These are phyloP conservation scores for Colletotrichum spinosum DNA, from an alignment of 2,329 filamentous ascomycete species.

Conservation along the genomic window DNA sequence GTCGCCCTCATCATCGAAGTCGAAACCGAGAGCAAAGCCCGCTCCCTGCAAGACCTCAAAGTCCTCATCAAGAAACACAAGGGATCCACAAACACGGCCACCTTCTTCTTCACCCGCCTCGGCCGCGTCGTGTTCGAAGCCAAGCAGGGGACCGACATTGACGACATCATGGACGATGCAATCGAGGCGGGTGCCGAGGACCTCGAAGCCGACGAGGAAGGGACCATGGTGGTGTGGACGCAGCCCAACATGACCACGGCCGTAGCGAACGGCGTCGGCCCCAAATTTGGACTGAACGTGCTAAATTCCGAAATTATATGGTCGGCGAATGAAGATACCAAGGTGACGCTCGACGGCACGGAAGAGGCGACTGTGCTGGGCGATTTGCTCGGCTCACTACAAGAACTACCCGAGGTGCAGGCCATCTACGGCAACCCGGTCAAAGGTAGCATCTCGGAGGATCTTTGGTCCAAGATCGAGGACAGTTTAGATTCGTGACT, in stretches of 20 bases:
- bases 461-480: constrained; percentile 65
- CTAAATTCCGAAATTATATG: constrained; percentile 85
- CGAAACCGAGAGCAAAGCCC: constrained; percentile 84
- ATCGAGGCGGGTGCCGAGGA: constrained; percentile 88
- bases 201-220: constrained; percentile 58
- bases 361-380: constrained; percentile 68
- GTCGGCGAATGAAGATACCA: constrained; percentile 84
- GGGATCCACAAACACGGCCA: constrained; percentile 73
- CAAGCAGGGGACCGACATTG: constrained; percentile 63
- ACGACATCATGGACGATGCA: constrained; percentile 82
- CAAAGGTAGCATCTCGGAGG: constrained; percentile 62
- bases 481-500: constrained; percentile 53
- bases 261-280: constrained; percentile 35
- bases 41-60: constrained; percentile 80
- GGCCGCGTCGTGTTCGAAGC: constrained; percentile 78
- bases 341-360: constrained; percentile 70
- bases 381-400: constrained; percentile 68
- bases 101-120: constrained; percentile 86
- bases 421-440: constrained; percentile 80
- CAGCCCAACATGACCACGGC: constrained; percentile 38
- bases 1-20: constrained; percentile 86
- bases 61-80: constrained; percentile 76
- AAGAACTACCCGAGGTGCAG: constrained; percentile 79
- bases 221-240: constrained; percentile 38
- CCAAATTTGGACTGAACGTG: constrained; percentile 72